Base-by-base conservation (phyloP, 1,284 basidiomycete species). In the Cutaneotrichosporon sp. region DNA sequence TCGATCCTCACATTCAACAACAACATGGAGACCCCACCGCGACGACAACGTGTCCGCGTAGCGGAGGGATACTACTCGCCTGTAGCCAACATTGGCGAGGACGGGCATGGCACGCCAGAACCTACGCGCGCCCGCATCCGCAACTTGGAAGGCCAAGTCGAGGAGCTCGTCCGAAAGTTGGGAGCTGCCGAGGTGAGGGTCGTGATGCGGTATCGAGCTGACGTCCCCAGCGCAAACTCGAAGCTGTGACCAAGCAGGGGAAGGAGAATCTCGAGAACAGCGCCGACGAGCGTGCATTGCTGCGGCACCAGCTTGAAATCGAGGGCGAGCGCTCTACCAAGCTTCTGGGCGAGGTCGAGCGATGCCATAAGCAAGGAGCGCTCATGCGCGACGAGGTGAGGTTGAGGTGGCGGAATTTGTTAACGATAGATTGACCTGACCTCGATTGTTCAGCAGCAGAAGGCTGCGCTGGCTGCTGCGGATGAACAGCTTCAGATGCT, bases 361-460 rank as follows among this genome's bases (percentile, higher is more conserved):
- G 55, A 34, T 60, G 56, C 44, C 48, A 54, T 52, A 35, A 46
- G 2, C 66, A 67, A 43, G 64, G 62, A 0, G 62, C 66, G 15
- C 54, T 49, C 4, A 65, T 70, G 64, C 57, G 65, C 9, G 63
- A 70, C n/a, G 69, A 72, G 63, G 70, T 73, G 46, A 54, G 52
- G 5, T 21, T 9, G 20, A 12, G 12, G 1, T n/a, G 0, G 15
- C 10, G 0, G 4, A 15, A 8, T 0, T 12, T 10, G 8, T 46
- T 56, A 34, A 50, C 51, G 14, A 1, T 44, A 73, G 71, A 51
- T 73, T 1, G 61, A 70, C 18, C 58, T 70, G 2, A 52, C 61
- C 23, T 63, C 67, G 1, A 21, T 60, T 7, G 52, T 70, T 0
- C 60, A 64, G 40, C 67, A 68, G 48, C 67, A 69, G 34, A 68